Evolutionary conservation across 768 basidiomycete genomes (phyloP).

Genomic region (Kwoniella mangroviensis): DNA sequence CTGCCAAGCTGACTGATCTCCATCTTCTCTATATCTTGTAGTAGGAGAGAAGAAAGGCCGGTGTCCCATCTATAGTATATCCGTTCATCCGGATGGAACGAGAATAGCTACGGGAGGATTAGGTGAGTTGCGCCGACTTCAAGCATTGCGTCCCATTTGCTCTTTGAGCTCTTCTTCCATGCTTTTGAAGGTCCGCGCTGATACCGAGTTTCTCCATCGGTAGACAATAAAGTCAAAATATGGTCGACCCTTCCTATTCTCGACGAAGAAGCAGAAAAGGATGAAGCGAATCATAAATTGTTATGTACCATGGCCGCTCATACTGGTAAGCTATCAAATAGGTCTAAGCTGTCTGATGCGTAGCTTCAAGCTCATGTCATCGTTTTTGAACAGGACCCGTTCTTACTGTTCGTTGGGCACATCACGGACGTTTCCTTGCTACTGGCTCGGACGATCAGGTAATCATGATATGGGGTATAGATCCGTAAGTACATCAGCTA

Average conservation of each 20-base stretch:
- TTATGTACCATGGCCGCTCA: slow-evolving; percentile 92
- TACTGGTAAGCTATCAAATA: slow-evolving; percentile 64
- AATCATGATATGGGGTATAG: slow-evolving; percentile 95
- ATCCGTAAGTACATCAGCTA: slow-evolving; percentile 69
- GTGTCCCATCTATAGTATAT: slow-evolving; percentile 85
- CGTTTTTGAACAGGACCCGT: slow-evolving; percentile 66
- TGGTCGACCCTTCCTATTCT: slow-evolving; percentile 97
- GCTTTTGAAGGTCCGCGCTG: not conserved
- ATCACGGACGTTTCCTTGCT: slow-evolving; percentile 90
- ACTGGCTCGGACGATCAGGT: slow-evolving; percentile 96
- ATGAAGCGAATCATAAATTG: slow-evolving; percentile 76
- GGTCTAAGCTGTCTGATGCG: no score
- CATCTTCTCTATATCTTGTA: not conserved
- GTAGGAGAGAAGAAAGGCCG: slow-evolving; percentile 67
- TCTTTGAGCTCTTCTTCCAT: not conserved
- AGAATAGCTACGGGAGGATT: slow-evolving; percentile 96
- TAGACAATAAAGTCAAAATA: slow-evolving; percentile 90
- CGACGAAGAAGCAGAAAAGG: slow-evolving; percentile 68
- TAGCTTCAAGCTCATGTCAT: no score
- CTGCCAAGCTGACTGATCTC: not conserved
- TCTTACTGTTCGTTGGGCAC: slow-evolving; percentile 87
- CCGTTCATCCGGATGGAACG: slow-evolving; percentile 93
- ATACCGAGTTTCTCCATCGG: not conserved
- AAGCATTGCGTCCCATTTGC: not conserved
- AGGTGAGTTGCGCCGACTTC: slow-evolving; percentile 44